Evolutionary conservation across 495 filamentous ascomycete genomes (phyloP), one percentile per base, ranked within the genome.

Genomic region (Opeltia flavorubescens): DNA sequence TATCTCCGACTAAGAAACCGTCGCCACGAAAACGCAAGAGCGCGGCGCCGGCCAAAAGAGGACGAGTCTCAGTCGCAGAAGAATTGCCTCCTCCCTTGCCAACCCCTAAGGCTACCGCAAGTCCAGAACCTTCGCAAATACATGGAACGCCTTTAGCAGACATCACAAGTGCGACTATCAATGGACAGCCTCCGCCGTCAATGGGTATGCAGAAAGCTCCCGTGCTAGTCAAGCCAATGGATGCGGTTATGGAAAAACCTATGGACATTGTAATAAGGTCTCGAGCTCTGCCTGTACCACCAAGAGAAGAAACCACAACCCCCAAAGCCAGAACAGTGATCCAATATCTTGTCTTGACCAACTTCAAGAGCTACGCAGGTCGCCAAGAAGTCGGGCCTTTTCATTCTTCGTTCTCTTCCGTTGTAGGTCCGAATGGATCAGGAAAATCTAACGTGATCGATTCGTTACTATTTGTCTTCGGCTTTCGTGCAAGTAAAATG

Each of bases 381-480:
- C 71, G 81, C 53, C 91, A 96, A 61, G 80, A 94, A 65, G 91
- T 98, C 49, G 91, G 91, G 4, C 91, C 91, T 0, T 98, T 98
- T 60, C 91, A 98, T 65, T 70, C 84, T 13, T 98, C 91, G 0
- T 98, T 98, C 62, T 95, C 93, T n/a, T 96, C 91, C 0, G 91
- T 98, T 12, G 91, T 98, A 33, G 91, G 91, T 3, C 91, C 91
- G 6, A 98, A 98, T 61, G 91, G 91, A 48, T 96, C 93, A 17
- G 91, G 91, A 36, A 98, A 98, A 62, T 96, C 91, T 4, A 98
- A 98, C 58, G 91, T 98, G 40, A 98, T 98, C 61, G 91, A 98
- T 63, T 94, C 91, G 6, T 67, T 98, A 30, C 79, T 98, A 2
- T 98, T 98, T 58, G 91, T 98, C 20, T 98, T 98, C 54, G 91